phyloP scores from a whole-genome alignment of 176 grass and related monocot species.

The Panicum miliaceum region DNA sequence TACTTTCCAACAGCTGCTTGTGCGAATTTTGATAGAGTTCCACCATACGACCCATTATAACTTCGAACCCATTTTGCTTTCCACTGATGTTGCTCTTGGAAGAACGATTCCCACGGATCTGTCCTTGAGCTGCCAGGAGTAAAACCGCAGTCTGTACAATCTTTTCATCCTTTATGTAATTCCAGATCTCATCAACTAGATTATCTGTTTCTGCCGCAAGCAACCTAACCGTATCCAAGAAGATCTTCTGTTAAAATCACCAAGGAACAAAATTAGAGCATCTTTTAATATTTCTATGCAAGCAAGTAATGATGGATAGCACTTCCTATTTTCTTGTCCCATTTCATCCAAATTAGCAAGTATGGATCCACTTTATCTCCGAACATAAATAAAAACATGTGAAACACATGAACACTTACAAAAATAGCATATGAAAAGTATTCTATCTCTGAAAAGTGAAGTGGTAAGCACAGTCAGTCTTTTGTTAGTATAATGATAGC shows the following conservation, averaged over 20 bases:
- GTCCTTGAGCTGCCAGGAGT: slow-evolving; percentile 15
- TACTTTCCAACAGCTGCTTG: too few relatives aligned
- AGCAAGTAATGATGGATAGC: not conserved
- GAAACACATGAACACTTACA: too few relatives aligned
- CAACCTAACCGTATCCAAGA: slow-evolving; percentile 32
- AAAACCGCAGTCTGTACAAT: slow-evolving; percentile 9
- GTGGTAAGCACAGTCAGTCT: too few relatives aligned
- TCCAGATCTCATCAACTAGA: slow-evolving; percentile 20
- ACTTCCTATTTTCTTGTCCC: not conserved
- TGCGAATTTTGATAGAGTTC: not conserved
- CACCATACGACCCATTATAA: not conserved
- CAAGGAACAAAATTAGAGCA: not conserved
- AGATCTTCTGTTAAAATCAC: slow-evolving; percentile 7
- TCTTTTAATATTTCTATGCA: not conserved
- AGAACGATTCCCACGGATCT: not conserved
- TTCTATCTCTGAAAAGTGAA: too few relatives aligned
- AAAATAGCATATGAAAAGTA: too few relatives aligned
- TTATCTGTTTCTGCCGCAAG: slow-evolving; percentile 5
- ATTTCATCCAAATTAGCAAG: too few relatives aligned
- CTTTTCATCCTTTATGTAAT: slow-evolving; percentile 10
- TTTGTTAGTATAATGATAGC: too few relatives aligned
- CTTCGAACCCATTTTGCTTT: too few relatives aligned
- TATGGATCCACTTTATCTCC: too few relatives aligned
- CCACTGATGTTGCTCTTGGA: too few relatives aligned
- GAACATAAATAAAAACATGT: too few relatives aligned